Evolutionary conservation across 2,329 filamentous ascomycete genomes (phyloP).

Genomic region (Hypoxylon sp.): DNA sequence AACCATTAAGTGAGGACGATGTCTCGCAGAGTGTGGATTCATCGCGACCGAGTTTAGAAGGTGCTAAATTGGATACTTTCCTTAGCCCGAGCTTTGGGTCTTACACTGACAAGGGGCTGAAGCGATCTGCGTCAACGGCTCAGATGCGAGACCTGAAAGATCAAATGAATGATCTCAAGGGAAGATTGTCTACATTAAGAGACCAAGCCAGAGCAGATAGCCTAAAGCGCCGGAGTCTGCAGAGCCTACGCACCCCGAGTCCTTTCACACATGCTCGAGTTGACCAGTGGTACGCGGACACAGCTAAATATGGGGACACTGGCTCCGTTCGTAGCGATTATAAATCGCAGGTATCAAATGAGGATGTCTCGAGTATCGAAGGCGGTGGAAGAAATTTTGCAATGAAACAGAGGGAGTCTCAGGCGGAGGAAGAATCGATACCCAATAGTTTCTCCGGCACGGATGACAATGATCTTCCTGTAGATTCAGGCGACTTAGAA

Average conservation of each 20-base stretch:
- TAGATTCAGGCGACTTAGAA: slow-evolving; percentile 30
- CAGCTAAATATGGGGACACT: slow-evolving; percentile 46
- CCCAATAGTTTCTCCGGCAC: slow-evolving; percentile 49
- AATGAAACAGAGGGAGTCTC: slow-evolving; percentile 15
- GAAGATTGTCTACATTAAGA: slow-evolving; percentile 83
- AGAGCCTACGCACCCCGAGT: slow-evolving; percentile 80
- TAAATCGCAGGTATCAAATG: slow-evolving; percentile 31
- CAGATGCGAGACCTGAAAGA: slow-evolving; percentile 81
- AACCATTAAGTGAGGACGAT: slow-evolving; percentile 68
- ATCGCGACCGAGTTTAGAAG: slow-evolving; percentile 46
- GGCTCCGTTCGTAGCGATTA: slow-evolving; percentile 35
- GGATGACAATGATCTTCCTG: slow-evolving; percentile 50
- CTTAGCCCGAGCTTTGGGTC: slow-evolving; percentile 62
- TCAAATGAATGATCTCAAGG: slow-evolving; percentile 87
- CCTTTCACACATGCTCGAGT: slow-evolving; percentile 79
- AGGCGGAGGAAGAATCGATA: slow-evolving; percentile 49
- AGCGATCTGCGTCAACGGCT: slow-evolving; percentile 77
- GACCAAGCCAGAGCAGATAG: slow-evolving; percentile 84
- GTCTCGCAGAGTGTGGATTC: slow-evolving; percentile 49
- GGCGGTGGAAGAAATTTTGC: slow-evolving; percentile 25
- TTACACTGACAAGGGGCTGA: slow-evolving; percentile 63
- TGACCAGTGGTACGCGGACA: slow-evolving; percentile 65
- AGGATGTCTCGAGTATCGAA: slow-evolving; percentile 41
- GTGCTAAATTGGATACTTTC: slow-evolving; percentile 55
- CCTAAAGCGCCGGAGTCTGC: slow-evolving; percentile 80